Conservation (phyloP, 1,284 basidiomycete species). For the Leccinum pachyderme region DNA sequence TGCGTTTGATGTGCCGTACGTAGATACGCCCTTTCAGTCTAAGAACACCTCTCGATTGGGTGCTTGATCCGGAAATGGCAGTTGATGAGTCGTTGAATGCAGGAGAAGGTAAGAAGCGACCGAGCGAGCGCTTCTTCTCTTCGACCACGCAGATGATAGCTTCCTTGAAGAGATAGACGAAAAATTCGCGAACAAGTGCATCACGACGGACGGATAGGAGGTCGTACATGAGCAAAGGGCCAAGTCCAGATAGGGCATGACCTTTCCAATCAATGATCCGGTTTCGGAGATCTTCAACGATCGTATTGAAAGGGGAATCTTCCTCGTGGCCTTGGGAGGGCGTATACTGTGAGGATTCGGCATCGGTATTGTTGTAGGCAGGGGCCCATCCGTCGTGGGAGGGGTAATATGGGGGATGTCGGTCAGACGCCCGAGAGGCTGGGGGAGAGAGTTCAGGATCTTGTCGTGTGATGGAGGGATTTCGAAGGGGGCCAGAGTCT, state of each 20-base stretch:
- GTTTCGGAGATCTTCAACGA: slow-evolving; percentile 83
- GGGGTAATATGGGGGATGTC: slow-evolving; percentile 31
- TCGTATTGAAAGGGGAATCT: slow-evolving; percentile 71
- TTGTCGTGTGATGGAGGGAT: slow-evolving; percentile 28
- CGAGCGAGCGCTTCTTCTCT: slow-evolving; percentile 82
- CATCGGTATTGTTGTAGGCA: slow-evolving; percentile 20
- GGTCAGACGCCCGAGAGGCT: slow-evolving; percentile 20
- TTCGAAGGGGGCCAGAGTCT: slow-evolving; percentile 41
- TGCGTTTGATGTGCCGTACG: slow-evolving; percentile 86
- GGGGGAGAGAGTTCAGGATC: slow-evolving; percentile 37
- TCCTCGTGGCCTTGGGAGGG: slow-evolving; percentile 40
- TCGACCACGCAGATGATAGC: slow-evolving; percentile 96
- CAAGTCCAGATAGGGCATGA: slow-evolving; percentile 83
- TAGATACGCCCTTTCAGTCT: slow-evolving; percentile 94
- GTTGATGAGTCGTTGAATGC: slow-evolving; percentile 49
- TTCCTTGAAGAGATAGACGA: slow-evolving; percentile 94
- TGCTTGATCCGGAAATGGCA: slow-evolving; percentile 38
- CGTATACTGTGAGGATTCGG: slow-evolving; percentile 28
- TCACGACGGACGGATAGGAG: slow-evolving; percentile 86
- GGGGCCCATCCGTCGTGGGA: slow-evolving; percentile 35
- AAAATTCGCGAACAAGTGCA: slow-evolving; percentile 84
- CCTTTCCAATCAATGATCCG: slow-evolving; percentile 95
- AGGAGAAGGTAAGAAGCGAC: slow-evolving; percentile 64
- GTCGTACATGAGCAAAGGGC: slow-evolving; percentile 88
- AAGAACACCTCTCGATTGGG: slow-evolving; percentile 71